Evolutionary conservation across 768 basidiomycete genomes (phyloP), one percentile per base, ranked within the genome.

Genomic region (Russula dissimulans): DNA sequence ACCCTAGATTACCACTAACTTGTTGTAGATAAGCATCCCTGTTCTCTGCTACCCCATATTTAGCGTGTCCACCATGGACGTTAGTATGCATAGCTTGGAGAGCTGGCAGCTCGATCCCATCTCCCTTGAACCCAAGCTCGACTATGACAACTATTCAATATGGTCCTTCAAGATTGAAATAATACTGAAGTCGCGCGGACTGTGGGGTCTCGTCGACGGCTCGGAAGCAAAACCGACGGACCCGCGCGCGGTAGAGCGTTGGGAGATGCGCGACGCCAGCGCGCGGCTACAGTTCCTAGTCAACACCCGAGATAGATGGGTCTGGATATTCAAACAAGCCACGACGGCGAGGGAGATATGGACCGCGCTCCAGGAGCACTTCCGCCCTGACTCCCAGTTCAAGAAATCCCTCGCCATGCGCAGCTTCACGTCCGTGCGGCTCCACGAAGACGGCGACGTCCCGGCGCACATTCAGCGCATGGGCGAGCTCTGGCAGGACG

Each of bases 101-200:
- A 51, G 54, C 51, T 61, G 60, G 60, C 60, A 61, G 22, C 55
- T 56, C 18, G 60, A 62, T 14, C 60, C 62, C 10, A 61, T 63
- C 44, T 44, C 49, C n/a, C 29, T 63, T 31, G 60, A 63, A 34
- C 36, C 62, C 44, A 63, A 63, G 26, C 62, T 63, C 45, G 60
- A 62, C 5, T 52, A 63, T 17, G 54, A 55, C 54, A 63, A 56
- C 55, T 63, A 34, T 46, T 42, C 60, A 14, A 15, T 53, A 11
- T 63, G 62, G 62, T 47, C 54, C 11, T 56, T 47, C 45, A 62
- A 47, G 26, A 38, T 42, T 22, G 12, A 56, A 38, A 9, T 47
- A 6, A 31, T 48, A 46, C 50, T 63, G 5, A 31, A 63, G 14
- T 54, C 62, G 7, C 59, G 62, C 36, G 59, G 54, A 9, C 54